These are phyloP conservation scores for Saussurea involucrata DNA, from an alignment of 129 eudicot genomes.

Conservation along the genomic window DNA sequence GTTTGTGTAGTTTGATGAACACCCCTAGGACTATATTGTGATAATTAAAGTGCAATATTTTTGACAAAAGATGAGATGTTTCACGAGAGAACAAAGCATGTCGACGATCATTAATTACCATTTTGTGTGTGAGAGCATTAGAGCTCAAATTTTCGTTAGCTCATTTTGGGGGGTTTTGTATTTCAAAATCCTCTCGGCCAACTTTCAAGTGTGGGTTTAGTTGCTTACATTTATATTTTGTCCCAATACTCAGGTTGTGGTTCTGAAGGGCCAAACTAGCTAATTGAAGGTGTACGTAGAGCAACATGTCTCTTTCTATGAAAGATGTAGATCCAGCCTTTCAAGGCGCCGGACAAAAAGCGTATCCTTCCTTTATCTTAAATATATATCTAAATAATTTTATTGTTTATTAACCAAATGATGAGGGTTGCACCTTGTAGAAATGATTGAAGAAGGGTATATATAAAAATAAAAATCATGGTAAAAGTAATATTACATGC, in stretches of 20 bases:
- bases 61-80: not conserved
- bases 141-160: not conserved
- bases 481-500: not conserved
- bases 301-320: slow-evolving; percentile 67
- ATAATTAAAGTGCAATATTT: not conserved
- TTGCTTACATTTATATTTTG: not conserved
- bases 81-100: not conserved
- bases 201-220: not conserved
- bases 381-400: not conserved
- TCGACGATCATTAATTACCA: not conserved
- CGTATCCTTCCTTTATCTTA: slow-evolving; percentile 80
- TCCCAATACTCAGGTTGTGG: slow-evolving; percentile 11
- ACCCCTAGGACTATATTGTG: not conserved
- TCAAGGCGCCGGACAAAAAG: slow-evolving; percentile 90
- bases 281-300: slow-evolving; percentile 5
- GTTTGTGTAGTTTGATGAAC: not conserved
- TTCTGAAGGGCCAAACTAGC: slow-evolving; percentile 15
- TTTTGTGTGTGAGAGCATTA: not conserved
- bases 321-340: slow-evolving; percentile 85
- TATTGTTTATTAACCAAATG: not conserved
- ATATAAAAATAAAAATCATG: not conserved
- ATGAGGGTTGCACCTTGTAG: not conserved
- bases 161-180: not conserved
- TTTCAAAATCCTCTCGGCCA: no score
- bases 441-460: not conserved